These are phyloP conservation scores for Ceratocystis eucalypticola DNA, from an alignment of 2,329 filamentous ascomycete genomes.

Conservation along the genomic window DNA sequence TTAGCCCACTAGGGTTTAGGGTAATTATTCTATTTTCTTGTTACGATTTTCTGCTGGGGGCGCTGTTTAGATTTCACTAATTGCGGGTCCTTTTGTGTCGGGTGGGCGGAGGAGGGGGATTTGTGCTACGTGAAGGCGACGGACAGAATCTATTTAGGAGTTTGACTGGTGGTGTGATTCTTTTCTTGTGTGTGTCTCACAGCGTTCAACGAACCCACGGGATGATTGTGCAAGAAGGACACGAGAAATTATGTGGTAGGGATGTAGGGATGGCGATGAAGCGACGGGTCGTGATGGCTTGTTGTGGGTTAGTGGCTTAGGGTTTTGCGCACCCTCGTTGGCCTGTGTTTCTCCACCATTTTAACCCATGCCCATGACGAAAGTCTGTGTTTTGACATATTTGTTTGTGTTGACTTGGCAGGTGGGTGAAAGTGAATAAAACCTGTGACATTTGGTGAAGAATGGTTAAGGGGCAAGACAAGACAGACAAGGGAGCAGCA, in stretches of 20 bases:
- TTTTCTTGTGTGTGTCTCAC: neutral
- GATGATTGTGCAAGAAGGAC: neutral
- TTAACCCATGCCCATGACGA: conserved; percentile 2
- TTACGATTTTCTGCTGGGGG: neutral
- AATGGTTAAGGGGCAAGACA: neutral
- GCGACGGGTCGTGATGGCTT: no score
- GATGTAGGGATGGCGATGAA: no score
- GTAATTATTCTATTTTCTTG: neutral
- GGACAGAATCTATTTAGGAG: neutral
- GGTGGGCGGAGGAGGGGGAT: neutral
- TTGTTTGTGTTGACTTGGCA: neutral
- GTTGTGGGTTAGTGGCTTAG: no score
- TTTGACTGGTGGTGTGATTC: neutral
- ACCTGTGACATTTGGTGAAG: neutral
- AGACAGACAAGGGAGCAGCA: neutral
- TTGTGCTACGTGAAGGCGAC: neutral
- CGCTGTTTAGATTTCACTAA: neutral
- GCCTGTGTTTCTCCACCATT: neutral
- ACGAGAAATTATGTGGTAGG: neutral
- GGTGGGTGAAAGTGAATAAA: neutral
- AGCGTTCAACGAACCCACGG: neutral
- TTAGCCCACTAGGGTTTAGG: neutral
- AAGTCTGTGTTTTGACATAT: neutral
- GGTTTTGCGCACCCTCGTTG: no score
- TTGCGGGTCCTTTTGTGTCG: neutral